Evolutionary conservation across 2,329 filamentous ascomycete species (phyloP), one percentile per base, ranked within the genome.

Genomic region (Fusarium circinatum): DNA sequence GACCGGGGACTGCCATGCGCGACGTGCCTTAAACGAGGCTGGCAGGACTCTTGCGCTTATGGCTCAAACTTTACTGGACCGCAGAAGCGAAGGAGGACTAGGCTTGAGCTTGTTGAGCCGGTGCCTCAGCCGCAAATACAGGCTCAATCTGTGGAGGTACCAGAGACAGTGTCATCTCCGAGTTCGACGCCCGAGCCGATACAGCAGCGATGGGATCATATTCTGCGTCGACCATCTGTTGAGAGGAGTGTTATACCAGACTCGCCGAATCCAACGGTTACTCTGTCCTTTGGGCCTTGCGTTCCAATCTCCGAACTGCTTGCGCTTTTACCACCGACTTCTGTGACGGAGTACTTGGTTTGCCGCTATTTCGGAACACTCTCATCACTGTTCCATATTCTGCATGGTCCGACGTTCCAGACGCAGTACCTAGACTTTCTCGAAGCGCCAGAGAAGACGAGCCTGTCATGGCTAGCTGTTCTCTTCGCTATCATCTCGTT

Each of bases 11-110:
- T 68, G 3, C 65, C 64, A 5, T 68, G 65, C 13, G 47, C 34
- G 10, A 68, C 64, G 5, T 68, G 65, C 12, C 36, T 68, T 20
- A 68, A 68, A 28, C 64, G 65, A 8, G 65, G 65, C 15, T 68
- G 65, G 65, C n/a, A 68, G 1, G 64, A 44, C 1, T 63, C 36
- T 10, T 68, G 64, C 9, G 65, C 64, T 0, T 68, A 68, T 6
- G 65, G 65, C 0, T 68, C 65, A 5, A 68, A 49, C 6, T 68
- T 68, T 30, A 45, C 42, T 4, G 65, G 56, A 0, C 64, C 56
- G 0, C 22, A 36, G 1, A 32, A 59, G 0, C 7, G 48, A 13
- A 26, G 38, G 2, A 18, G n/a, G 1, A 13, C 15, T 0, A 54
- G 48, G 1, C 20, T 26, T 2, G 39, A 47, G 2, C 22, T n/a